Evolutionary conservation across 116 monocot species (phyloP), one percentile per base, ranked within the genome.

Genomic region (Dioscorea cayenensis): DNA sequence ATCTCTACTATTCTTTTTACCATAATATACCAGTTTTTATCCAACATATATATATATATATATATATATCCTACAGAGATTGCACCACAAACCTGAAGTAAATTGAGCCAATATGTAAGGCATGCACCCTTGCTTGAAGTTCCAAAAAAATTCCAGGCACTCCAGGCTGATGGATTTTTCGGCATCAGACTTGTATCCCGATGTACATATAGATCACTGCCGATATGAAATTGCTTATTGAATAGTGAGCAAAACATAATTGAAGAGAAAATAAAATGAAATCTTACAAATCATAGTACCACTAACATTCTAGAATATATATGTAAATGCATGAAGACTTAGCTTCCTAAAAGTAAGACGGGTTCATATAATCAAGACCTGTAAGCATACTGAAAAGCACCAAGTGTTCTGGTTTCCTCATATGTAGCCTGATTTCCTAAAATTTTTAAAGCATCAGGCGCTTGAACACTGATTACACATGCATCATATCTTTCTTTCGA

Each of bases 81-180:
- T 32, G 13, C 27, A 59, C 32, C 10, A 71, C 79, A 66, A 35
- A 99, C 97, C 97, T 99, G 97, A 76, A 99, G 81, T 21, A 94
- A 79, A 78, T 99, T 99, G 64, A 99, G 78, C 93, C 93, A 99
- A 78, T 99, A 99, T 67, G 97, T 94, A 60, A 99, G 70, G 63
- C 88, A 89, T 55, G 80, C 88, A 43, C 94, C 88, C 66, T 63
- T 69, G 4, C 50, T 69, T 75, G 89, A 77, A 29, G 74, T 85
- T 50, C 97, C 97, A 67, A 94, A 83, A 78, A 99, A 94, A 81
- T 99, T 99, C 94, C 94, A 99, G 17, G 94, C 84, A 78, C 97
- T 88, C 97, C 97, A 99, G 82, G 94, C 94, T 59, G 86, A 79
- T 71, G 64, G 81, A 66, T 89, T 99, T 64, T 66, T 75, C 19